A percentile compares a stretch with the other conserved stretches of the same genome.
phyloP scores from a whole-genome alignment of 2,329 filamentous ascomycete genomes.

The Tolypocladium amazonense region DNA sequence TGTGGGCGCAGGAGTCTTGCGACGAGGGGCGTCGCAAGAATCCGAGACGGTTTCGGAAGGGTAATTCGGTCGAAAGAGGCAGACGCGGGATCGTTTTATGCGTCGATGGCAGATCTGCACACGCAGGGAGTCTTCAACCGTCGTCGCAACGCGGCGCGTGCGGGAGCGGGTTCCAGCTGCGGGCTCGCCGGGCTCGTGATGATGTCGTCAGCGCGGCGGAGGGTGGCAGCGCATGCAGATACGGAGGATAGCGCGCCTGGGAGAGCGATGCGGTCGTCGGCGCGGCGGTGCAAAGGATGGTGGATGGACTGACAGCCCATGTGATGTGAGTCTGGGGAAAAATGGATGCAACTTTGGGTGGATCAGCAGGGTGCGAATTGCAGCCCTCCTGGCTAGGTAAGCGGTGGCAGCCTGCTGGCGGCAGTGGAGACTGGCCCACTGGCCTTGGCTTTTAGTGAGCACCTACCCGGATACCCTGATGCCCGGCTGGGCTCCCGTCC shows the following conservation, averaged over 20 bases:
- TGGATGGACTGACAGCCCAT: conserved; percentile 18
- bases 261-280: conserved; percentile 3
- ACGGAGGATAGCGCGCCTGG: conserved; percentile 5
- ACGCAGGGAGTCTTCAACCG: not conserved
- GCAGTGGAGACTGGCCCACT: not conserved
- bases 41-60: not conserved
- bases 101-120: not conserved
- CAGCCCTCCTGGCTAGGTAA: not conserved
- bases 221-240: conserved; percentile 16
- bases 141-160: not conserved
- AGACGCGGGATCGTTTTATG: not conserved
- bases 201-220: conserved; percentile 7
- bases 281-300: conserved; percentile 5
- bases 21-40: not conserved
- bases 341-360: conserved; percentile 10
- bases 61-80: not conserved
- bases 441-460: not conserved
- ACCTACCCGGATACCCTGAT: not conserved
- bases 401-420: not conserved
- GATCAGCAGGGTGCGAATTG: conserved; percentile 13
- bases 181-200: conserved; percentile 5
- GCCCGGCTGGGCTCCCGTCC: not conserved
- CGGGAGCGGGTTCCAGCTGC: conserved; percentile 1
- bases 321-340: conserved; percentile 15
- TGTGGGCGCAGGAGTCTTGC: not conserved